A percentile compares a stretch with the other conserved stretches of the same genome.
These are phyloP conservation scores for Rhododendron henanense DNA, from an alignment of 148 eudicot genomes.

Conservation along the genomic window DNA sequence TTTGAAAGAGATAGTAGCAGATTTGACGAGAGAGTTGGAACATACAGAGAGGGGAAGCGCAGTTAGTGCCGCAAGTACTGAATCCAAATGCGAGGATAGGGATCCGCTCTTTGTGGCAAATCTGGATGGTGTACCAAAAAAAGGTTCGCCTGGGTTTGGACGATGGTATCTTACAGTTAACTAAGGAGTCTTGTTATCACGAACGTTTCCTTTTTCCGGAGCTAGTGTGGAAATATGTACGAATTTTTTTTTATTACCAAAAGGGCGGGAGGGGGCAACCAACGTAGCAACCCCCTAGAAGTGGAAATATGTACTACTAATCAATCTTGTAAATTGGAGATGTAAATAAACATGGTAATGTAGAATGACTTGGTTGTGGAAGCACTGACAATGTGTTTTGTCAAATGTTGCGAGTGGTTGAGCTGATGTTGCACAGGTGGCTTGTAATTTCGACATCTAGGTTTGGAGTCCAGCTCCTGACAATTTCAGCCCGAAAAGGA, in stretches of 20 bases:
- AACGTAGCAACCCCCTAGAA: too few species aligned
- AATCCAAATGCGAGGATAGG: slow-evolving; percentile 42
- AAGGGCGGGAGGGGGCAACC: too few species aligned
- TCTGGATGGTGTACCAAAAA: slow-evolving; percentile 60
- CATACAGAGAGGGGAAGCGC: slow-evolving; percentile 40
- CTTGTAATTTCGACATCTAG: background rate
- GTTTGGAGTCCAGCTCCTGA: background rate
- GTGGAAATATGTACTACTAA: background rate
- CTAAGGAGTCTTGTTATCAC: background rate
- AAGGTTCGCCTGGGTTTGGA: slow-evolving; percentile 55
- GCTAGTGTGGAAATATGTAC: background rate
- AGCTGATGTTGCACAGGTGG: background rate
- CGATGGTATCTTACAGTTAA: slow-evolving; percentile 34
- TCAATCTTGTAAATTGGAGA: background rate
- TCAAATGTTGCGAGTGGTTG: background rate
- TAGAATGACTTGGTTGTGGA: background rate
- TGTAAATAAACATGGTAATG: background rate
- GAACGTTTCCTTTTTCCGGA: background rate
- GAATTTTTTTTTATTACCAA: too few species aligned
- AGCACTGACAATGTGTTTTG: background rate
- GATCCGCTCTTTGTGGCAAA: slow-evolving; percentile 93
- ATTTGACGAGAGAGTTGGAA: slow-evolving; percentile 75
- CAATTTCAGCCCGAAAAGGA: background rate
- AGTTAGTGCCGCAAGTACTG: slow-evolving; percentile 16
- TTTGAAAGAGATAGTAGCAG: slow-evolving; percentile 80